These are phyloP conservation scores for Globisporangium emineosum DNA, from an alignment of 352 stramenopile genomes.

Conservation along the genomic window DNA sequence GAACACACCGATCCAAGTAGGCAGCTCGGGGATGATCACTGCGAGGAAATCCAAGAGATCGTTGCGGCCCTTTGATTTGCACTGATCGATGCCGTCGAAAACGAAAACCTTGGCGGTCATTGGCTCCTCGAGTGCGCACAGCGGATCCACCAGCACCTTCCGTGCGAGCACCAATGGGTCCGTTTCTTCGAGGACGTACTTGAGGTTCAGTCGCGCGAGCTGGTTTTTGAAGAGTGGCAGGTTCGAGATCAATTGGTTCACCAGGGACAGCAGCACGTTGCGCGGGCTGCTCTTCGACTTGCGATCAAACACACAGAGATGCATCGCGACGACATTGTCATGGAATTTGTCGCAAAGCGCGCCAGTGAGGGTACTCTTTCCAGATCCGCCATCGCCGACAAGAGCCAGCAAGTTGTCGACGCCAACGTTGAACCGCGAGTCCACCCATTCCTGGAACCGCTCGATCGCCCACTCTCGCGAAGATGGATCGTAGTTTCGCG, in stretches of 20 bases:
- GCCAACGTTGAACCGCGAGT: slow-evolving; percentile 64
- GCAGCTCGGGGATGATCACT: slow-evolving; percentile 54
- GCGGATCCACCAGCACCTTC: slow-evolving; percentile 76
- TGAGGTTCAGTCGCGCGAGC: slow-evolving; percentile 74
- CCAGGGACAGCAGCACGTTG: slow-evolving; percentile 76
- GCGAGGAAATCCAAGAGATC: slow-evolving; percentile 71
- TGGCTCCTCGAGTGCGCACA: slow-evolving; percentile 65
- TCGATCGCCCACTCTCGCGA: slow-evolving; percentile 65
- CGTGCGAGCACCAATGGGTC: slow-evolving; percentile 60
- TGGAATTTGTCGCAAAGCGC: slow-evolving; percentile 52
- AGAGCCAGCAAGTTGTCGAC: slow-evolving; percentile 56
- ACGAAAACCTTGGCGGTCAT: slow-evolving; percentile 60
- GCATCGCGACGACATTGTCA: slow-evolving; percentile 52
- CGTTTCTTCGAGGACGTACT: slow-evolving; percentile 77
- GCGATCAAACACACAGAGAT: slow-evolving; percentile 77
- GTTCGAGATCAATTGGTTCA: slow-evolving; percentile 72
- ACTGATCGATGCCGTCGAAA: slow-evolving; percentile 78
- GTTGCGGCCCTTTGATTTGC: slow-evolving; percentile 40
- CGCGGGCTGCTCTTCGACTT: slow-evolving; percentile 70
- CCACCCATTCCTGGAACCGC: slow-evolving; percentile 74
- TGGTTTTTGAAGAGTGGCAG: slow-evolving; percentile 78
- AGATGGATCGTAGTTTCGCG: slow-evolving; percentile 37
- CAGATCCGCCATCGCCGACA: slow-evolving; percentile 63
- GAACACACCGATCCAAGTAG: slow-evolving; percentile 67
- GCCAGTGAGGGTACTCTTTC: slow-evolving; percentile 66